Conservation (phyloP, 2,329 filamentous ascomycete genomes). For the Aaosphaeria arxii region DNA sequence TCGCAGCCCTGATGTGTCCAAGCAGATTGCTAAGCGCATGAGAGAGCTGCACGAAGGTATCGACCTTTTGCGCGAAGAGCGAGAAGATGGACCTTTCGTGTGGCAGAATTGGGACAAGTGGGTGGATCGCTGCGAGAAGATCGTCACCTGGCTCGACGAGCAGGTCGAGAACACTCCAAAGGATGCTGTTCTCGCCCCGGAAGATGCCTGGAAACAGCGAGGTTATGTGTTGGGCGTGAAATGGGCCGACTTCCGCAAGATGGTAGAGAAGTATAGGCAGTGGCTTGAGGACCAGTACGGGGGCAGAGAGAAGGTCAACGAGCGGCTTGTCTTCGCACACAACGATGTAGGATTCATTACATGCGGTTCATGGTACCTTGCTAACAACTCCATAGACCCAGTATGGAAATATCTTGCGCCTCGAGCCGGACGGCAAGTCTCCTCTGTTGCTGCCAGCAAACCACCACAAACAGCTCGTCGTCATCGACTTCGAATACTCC, state of each 20-base stretch:
- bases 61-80: slow-evolving; percentile 76
- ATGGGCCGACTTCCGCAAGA: slow-evolving; percentile 73
- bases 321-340: slow-evolving; percentile 88
- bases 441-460: slow-evolving; percentile 86
- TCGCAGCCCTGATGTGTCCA: slow-evolving; percentile 76
- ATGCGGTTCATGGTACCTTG: not conserved
- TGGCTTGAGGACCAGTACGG: slow-evolving; percentile 74
- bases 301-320: slow-evolving; percentile 62
- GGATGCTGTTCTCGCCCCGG: slow-evolving; percentile 34
- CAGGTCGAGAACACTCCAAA: slow-evolving; percentile 50
- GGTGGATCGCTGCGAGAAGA: slow-evolving; percentile 66
- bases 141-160: slow-evolving; percentile 57
- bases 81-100: slow-evolving; percentile 74
- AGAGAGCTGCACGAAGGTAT: slow-evolving; percentile 92
- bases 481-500: slow-evolving; percentile 98
- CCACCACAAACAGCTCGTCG: slow-evolving; percentile 91
- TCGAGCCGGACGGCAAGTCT: slow-evolving; percentile 68
- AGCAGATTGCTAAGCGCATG: slow-evolving; percentile 96
- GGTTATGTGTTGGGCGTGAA: slow-evolving; percentile 80
- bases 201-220: slow-evolving; percentile 62
- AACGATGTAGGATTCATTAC: slow-evolving; percentile 70
- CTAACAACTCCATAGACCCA: slow-evolving; percentile 64
- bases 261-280: slow-evolving; percentile 73
- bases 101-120: slow-evolving; percentile 96
- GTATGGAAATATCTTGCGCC: slow-evolving; percentile 93